Percentiles rank a stretch among this genome's conserved stretches.
Conservation (phyloP, 2,329 filamentous ascomycete genomes). For the Pestalotiopsis fici region DNA sequence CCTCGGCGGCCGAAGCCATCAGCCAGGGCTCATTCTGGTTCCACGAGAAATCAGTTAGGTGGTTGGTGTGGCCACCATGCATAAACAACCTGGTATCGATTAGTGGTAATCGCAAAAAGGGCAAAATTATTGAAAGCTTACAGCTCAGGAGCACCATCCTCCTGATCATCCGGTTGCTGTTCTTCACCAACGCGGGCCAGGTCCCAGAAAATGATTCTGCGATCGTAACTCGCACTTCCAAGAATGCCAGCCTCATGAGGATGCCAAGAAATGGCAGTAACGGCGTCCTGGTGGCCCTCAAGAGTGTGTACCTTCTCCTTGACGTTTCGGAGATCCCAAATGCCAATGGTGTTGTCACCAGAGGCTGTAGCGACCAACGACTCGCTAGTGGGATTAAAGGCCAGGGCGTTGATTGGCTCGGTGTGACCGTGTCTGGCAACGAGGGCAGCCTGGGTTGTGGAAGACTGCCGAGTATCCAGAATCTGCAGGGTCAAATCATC, state of each 20-base stretch:
- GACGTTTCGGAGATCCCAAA: slow-evolving; percentile 93
- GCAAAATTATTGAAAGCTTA: slow-evolving; percentile 46
- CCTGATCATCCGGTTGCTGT: slow-evolving; percentile 90
- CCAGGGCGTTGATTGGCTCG: slow-evolving; percentile 93
- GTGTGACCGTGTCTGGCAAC: slow-evolving; percentile 74
- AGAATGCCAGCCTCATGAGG: slow-evolving; percentile 86
- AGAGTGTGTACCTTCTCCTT: slow-evolving; percentile 88
- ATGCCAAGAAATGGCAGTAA: slow-evolving; percentile 94
- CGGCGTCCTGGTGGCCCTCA: slow-evolving; percentile 84
- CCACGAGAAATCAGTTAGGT: slow-evolving; percentile 96
- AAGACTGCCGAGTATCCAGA: slow-evolving; percentile 75
- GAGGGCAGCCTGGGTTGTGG: slow-evolving; percentile 67
- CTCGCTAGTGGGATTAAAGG: slow-evolving; percentile 92
- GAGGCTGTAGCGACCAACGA: slow-evolving; percentile 90
- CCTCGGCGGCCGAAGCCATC: slow-evolving; percentile 91
- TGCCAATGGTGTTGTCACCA: slow-evolving; percentile 89
- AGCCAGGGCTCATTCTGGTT: slow-evolving; percentile 97
- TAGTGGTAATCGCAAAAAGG: slow-evolving; percentile 8
- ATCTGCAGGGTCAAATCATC: slow-evolving; percentile 94
- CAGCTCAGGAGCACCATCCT: slow-evolving; percentile 94
- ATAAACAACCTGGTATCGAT: slow-evolving; percentile 72
- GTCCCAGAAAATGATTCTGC: slow-evolving; percentile 96
- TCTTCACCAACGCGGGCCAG: slow-evolving; percentile 89
- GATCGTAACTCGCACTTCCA: slow-evolving; percentile 89
- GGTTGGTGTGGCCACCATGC: slow-evolving; percentile 97